Conservation (phyloP, 371 early-diverging fungal genomes). For the Mucor mucedo region DNA sequence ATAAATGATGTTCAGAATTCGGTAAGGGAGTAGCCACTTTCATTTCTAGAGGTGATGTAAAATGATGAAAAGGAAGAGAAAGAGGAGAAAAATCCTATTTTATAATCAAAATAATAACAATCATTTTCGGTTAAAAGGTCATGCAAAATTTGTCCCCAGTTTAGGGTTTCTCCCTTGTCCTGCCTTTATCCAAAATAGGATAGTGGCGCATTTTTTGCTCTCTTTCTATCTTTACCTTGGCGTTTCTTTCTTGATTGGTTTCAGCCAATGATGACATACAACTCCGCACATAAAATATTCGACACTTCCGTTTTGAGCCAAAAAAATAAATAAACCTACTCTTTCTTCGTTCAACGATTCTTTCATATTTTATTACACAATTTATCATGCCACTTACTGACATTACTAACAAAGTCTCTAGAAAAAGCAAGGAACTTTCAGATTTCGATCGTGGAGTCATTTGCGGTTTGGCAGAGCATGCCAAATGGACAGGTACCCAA, state of each 20-base stretch:
- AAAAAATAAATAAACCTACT: too few species aligned
- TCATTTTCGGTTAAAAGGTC: slow-evolving; percentile 4
- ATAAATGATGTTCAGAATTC: neutral
- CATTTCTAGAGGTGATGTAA: slow-evolving; percentile 4
- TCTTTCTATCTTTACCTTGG: slow-evolving; percentile 4
- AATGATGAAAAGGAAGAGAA: slow-evolving; percentile 12
- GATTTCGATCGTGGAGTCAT: too few species aligned
- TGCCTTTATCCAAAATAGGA: neutral
- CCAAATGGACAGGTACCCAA: too few species aligned
- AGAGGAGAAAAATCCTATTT: slow-evolving; percentile 11
- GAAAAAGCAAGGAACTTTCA: too few species aligned
- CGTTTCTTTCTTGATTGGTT: neutral
- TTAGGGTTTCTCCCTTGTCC: too few species aligned
- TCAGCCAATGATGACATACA: neutral
- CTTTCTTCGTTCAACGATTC: too few species aligned
- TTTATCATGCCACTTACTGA: too few species aligned
- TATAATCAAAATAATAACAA: slow-evolving; percentile 8
- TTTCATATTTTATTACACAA: too few species aligned
- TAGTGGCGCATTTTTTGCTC: neutral
- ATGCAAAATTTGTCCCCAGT: neutral
- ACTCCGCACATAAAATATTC: too few species aligned
- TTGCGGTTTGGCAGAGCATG: too few species aligned
- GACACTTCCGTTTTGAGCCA: too few species aligned
- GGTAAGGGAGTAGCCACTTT: slow-evolving; percentile 2
- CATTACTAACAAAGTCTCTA: too few species aligned